phyloP scores from a whole-genome alignment of 1,284 basidiomycete genomes.

The Pterulicium gracile region DNA sequence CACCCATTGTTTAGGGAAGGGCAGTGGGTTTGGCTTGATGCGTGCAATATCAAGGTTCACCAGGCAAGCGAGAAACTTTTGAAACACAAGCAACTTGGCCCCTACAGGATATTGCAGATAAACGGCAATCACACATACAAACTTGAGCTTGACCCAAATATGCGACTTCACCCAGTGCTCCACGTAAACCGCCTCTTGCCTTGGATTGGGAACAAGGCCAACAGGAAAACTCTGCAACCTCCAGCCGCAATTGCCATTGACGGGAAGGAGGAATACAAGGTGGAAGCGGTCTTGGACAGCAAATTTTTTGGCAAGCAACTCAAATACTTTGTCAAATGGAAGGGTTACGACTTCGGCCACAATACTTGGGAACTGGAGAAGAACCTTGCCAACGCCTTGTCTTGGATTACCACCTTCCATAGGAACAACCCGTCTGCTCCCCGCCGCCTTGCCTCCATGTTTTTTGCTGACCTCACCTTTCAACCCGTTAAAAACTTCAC shows the following conservation, averaged over 20 bases:
- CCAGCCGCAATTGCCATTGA: background rate
- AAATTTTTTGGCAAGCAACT: background rate
- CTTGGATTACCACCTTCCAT: background rate
- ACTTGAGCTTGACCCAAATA: background rate
- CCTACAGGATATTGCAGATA: background rate
- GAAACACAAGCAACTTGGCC: background rate
- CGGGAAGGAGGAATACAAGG: background rate
- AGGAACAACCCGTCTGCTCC: background rate
- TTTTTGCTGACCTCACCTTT: background rate
- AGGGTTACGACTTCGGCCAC: background rate
- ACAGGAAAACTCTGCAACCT: background rate
- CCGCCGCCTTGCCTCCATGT: background rate
- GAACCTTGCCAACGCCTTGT: background rate
- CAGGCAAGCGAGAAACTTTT: background rate
- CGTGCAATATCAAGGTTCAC: background rate
- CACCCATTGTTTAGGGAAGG: background rate
- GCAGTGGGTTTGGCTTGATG: background rate
- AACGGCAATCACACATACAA: background rate
- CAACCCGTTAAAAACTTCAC: background rate
- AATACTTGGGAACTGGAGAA: background rate
- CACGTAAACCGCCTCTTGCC: background rate
- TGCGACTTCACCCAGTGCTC: background rate
- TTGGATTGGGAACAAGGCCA: background rate
- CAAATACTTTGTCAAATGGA: background rate
- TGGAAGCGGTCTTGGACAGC: background rate